These are phyloP conservation scores for Pythium coloratum DNA, from an alignment of 352 stramenopile species.

Conservation along the genomic window DNA sequence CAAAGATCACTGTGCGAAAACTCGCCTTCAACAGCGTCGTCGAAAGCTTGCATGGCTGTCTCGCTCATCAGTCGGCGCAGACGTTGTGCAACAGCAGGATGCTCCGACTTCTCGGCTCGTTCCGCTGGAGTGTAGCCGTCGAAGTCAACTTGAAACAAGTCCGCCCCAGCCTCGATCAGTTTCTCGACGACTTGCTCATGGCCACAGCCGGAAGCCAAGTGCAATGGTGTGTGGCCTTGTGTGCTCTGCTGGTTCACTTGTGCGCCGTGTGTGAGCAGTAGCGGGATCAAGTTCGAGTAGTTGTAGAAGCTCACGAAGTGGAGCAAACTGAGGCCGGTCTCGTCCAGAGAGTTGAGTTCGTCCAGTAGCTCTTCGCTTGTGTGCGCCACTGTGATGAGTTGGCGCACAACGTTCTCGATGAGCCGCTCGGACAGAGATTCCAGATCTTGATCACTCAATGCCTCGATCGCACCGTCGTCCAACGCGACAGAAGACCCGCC, in stretches of 20 bases:
- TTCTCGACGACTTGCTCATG: slow-evolving; percentile 65
- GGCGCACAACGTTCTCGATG: slow-evolving; percentile 79
- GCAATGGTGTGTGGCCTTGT: slow-evolving; percentile 80
- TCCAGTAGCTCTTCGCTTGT: slow-evolving; percentile 81
- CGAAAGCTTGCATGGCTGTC: not conserved
- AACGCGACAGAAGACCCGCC: slow-evolving; percentile 2
- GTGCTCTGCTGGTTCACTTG: slow-evolving; percentile 86
- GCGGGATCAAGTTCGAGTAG: slow-evolving; percentile 72
- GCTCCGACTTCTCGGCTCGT: slow-evolving; percentile 75
- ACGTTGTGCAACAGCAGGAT: slow-evolving; percentile 44
- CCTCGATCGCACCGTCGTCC: slow-evolving; percentile 77
- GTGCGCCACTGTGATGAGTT: slow-evolving; percentile 78
- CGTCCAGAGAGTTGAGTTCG: slow-evolving; percentile 87
- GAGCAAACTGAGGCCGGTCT: slow-evolving; percentile 83
- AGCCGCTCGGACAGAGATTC: slow-evolving; percentile 78
- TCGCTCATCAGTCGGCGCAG: slow-evolving; percentile 47
- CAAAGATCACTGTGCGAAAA: slow-evolving; percentile 10
- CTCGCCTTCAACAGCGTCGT: slow-evolving; percentile 13
- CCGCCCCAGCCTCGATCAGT: slow-evolving; percentile 58
- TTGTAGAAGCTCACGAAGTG: slow-evolving; percentile 92
- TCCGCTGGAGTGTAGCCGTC: slow-evolving; percentile 71
- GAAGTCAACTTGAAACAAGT: slow-evolving; percentile 68
- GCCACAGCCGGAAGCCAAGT: slow-evolving; percentile 78
- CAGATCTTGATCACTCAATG: slow-evolving; percentile 75
- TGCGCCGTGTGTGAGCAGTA: slow-evolving; percentile 78